Base-by-base conservation (phyloP, 2,329 filamentous ascomycete species). In the Hypoxylon sp. region DNA sequence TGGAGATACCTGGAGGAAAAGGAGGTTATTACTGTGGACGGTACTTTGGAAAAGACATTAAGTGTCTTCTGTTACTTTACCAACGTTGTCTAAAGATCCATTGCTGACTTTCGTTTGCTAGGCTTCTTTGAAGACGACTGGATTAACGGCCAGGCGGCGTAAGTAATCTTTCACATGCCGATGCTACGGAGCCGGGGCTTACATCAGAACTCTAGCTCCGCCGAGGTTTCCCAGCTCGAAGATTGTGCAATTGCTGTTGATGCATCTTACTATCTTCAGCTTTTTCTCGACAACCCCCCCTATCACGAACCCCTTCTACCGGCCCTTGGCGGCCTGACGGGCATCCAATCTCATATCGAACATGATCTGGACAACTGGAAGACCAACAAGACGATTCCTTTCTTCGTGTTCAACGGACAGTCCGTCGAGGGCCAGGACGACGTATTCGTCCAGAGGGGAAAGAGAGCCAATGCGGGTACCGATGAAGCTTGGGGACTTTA, bases 321-420 rank as follows among this genome's bases (percentile, higher is more conserved):
- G 57, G 95, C 95, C 20, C 87, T 98, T 49, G 95, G 94, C 51
- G 95, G 95, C 60, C 85, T 94, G 64, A 95, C 94, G 63, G 91
- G 91, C 55, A 85, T 98, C 74, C 87, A 87, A 77, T 83, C 81
- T 68, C 90, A 91, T 72, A 90, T 99, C 67, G 87, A 92, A 74
- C 84, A 86, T 52, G 92, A 97, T 71, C 82, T 99, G 28, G 85
- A 91, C 63, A 82, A 83, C 61, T 92, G 95, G 83, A 86, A 87
- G 64, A 84, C 85, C 47, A 81, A 89, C 71, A 86, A 87, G 19
- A 89, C 97, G 54, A 87, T 83, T n/a, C 92, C 92, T 1, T 81
- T 96, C 67, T 98, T 99, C 77, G 85, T 99, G 53, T 99, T 99
- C 78, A 92, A 94, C 76, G 95, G 95, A 34, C 87, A 97, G 72